Conservation (phyloP, 495 filamentous ascomycete genomes). For the Trichocladium uniseriatum region DNA sequence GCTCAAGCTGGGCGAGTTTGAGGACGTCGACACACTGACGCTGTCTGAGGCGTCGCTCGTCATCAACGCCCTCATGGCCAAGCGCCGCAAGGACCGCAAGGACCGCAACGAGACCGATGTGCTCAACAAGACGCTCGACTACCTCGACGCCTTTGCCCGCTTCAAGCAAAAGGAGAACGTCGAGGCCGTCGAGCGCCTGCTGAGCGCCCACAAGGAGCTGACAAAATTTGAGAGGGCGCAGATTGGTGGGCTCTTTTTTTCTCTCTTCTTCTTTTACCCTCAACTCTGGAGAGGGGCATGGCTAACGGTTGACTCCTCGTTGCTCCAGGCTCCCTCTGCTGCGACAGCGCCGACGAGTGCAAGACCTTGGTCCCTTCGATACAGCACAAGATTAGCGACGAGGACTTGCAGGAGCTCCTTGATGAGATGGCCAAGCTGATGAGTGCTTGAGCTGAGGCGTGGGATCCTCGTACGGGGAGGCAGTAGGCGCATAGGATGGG, state of each 20-base stretch:
- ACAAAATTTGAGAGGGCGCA: constrained; percentile 89
- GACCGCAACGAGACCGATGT: constrained; percentile 61
- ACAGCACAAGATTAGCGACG: constrained; percentile 76
- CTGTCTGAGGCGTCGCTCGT: constrained; percentile 85
- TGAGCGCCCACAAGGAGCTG: constrained; percentile 66
- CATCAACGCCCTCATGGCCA: constrained; percentile 75
- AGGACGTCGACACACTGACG: constrained; percentile 76
- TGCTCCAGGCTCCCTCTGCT: constrained; percentile 70
- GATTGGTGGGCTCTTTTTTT: constrained; percentile 55
- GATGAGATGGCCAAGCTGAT: constrained; percentile 78
- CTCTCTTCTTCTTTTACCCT: not conserved
- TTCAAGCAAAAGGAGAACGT: constrained; percentile 94
- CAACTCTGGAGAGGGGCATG: not conserved
- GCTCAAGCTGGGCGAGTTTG: constrained; percentile 84
- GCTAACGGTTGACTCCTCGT: constrained; percentile 1
- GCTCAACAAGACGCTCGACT: constrained; percentile 77
- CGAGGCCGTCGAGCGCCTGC: constrained; percentile 76
- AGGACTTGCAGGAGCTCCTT: constrained; percentile 74
- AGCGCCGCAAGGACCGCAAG: constrained; percentile 54
- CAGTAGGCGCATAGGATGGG: too few relatives aligned
- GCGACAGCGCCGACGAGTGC: constrained; percentile 86
- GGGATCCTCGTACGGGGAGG: too few relatives aligned
- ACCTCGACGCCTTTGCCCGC: constrained; percentile 84
- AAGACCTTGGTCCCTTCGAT: constrained; percentile 92
- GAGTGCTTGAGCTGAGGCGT: constrained; percentile 9